Conservation (phyloP, 2,329 filamentous ascomycete species). For the Fulvia fulva region DNA sequence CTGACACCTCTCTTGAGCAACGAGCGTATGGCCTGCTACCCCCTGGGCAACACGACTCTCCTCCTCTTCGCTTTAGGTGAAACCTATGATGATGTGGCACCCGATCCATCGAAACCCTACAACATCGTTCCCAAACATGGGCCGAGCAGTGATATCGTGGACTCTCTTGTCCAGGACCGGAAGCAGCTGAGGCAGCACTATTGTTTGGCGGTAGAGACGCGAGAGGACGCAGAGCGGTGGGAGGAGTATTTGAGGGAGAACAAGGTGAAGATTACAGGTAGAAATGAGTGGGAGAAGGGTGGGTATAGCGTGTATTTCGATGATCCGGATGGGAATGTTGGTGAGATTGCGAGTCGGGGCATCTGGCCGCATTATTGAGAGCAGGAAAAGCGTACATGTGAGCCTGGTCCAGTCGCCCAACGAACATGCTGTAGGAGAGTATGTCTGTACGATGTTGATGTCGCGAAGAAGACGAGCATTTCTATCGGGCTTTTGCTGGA, state of each 20-base stretch:
- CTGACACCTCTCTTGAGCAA: conserved; percentile 8
- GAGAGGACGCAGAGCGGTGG: conserved; percentile 9
- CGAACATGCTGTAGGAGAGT: too few relatives aligned
- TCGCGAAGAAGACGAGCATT: too few relatives aligned
- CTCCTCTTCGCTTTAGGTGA: conserved; percentile 11
- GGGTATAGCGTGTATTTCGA: conserved; percentile 16
- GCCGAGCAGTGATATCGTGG: conserved; percentile 1
- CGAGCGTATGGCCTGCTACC: conserved; percentile 11
- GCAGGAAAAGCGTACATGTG: neutral
- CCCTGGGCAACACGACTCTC: conserved; percentile 9
- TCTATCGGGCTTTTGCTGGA: neutral
- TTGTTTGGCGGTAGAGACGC: conserved; percentile 10
- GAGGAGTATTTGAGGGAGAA: conserved; percentile 6
- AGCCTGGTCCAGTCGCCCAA: too few relatives aligned
- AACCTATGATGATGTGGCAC: conserved; percentile 5
- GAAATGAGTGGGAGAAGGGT: conserved; percentile 12
- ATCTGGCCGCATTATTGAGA: conserved; percentile 12
- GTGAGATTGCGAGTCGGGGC: conserved; percentile 13
- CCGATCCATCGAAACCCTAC: conserved; percentile 3
- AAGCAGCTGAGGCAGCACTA: conserved; percentile 10
- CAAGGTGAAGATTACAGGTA: conserved; percentile 4
- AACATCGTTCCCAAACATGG: conserved; percentile 11
- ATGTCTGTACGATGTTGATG: too few relatives aligned
- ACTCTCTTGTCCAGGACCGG: neutral
- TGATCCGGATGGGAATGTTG: conserved; percentile 15